Percentiles rank a stretch among this genome's conserved stretches.
These are phyloP conservation scores for Catharanthus roseus DNA, from an alignment of 257 asterid genomes.

Conservation along the genomic window DNA sequence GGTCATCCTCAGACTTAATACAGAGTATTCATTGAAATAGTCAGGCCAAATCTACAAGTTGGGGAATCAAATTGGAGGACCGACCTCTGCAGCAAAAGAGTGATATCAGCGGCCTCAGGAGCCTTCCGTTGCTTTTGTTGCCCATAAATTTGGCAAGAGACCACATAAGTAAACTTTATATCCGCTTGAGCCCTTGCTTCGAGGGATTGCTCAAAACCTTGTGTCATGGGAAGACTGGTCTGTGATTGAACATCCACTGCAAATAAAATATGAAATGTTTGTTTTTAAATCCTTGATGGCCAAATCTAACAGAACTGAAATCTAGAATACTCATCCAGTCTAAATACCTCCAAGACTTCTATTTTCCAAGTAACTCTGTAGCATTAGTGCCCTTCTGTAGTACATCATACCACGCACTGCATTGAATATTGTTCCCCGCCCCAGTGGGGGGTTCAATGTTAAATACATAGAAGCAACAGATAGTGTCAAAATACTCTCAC, in stretches of 20 bases:
- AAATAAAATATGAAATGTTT: neutral
- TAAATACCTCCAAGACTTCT: constrained; percentile 71
- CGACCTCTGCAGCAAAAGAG: constrained; percentile 82
- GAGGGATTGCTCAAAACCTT: constrained; percentile 78
- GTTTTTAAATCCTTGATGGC: neutral
- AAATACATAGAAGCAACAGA: neutral
- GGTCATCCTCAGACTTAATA: neutral
- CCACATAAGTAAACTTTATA: constrained; percentile 83
- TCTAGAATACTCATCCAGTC: constrained; percentile 7
- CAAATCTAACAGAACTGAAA: neutral
- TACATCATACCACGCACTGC: constrained; percentile 99
- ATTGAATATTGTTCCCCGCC: too few relatives aligned
- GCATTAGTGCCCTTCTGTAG: constrained; percentile 95
- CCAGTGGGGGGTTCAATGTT: constrained; percentile 14
- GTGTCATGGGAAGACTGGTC: constrained; percentile 44
- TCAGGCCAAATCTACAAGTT: neutral
- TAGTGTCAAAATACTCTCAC: neutral
- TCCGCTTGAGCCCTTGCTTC: constrained; percentile 98
- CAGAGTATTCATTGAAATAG: neutral
- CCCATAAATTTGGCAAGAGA: constrained; percentile 98
- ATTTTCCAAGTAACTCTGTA: constrained; percentile 84
- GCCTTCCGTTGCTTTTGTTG: constrained; percentile 91
- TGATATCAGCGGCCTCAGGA: constrained; percentile 96
- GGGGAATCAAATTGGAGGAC: constrained; percentile 2
- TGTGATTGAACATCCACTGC: constrained; percentile 54